A percentile compares a stretch with the other conserved stretches of the same genome.
These are phyloP conservation scores for Trichoderma atroviride DNA, from an alignment of 2,329 filamentous ascomycete genomes.

Conservation along the genomic window DNA sequence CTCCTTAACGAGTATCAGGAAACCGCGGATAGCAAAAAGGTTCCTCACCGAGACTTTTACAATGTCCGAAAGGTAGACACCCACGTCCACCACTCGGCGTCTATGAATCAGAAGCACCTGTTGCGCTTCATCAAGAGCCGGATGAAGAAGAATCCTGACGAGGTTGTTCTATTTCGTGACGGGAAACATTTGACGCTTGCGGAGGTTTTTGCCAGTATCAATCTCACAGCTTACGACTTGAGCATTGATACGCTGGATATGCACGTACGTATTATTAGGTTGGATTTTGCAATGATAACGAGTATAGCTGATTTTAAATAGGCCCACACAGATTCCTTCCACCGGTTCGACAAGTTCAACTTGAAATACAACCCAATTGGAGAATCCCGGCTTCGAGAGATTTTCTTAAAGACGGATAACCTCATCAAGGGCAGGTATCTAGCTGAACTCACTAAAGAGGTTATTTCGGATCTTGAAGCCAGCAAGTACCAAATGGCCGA, in stretches of 20 bases:
- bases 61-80: slow-evolving; percentile 99
- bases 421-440: slow-evolving; percentile 94
- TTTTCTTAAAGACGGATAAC: slow-evolving; percentile 98
- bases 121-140: slow-evolving; percentile 99
- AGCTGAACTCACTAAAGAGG: slow-evolving; percentile 96
- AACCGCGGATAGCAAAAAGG: slow-evolving; percentile 95
- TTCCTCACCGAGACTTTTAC: slow-evolving; percentile 98
- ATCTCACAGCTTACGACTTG: slow-evolving; percentile 93
- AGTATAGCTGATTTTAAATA: slow-evolving; percentile 38
- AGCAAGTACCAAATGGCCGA: slow-evolving; percentile 99
- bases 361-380: slow-evolving; percentile 98
- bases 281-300: background rate
- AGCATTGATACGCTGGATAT: slow-evolving; percentile 99
- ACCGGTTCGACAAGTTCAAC: slow-evolving; percentile 99
- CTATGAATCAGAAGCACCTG: slow-evolving; percentile 99
- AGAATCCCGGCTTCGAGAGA: slow-evolving; percentile 93
- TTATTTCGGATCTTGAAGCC: slow-evolving; percentile 94
- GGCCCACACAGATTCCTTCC: slow-evolving; percentile 97
- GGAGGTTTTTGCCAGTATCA: slow-evolving; percentile 97
- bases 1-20: slow-evolving; percentile 97
- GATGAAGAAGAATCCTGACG: slow-evolving; percentile 97
- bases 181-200: slow-evolving; percentile 87
- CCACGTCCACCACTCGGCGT: slow-evolving; percentile 97
- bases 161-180: slow-evolving; percentile 89
- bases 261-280: slow-evolving; percentile 66